Evolutionary conservation across 2,329 filamentous ascomycete species (phyloP), one percentile per base, ranked within the genome.

Genomic region (Talaromyces sp.): DNA sequence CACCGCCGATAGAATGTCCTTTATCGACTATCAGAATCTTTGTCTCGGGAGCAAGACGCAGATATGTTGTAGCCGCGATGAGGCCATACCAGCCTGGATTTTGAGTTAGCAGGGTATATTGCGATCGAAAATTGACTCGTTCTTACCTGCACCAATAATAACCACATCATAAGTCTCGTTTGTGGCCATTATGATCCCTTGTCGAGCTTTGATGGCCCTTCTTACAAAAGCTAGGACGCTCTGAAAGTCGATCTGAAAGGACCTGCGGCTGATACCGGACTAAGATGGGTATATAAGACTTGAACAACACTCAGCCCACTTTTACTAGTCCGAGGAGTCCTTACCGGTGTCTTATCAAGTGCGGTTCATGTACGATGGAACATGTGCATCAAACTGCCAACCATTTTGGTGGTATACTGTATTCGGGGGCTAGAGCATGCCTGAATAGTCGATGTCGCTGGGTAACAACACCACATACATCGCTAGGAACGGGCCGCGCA

Each of bases 11-110:
- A 3, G 54, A 58, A n/a, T 15, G n/a, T 2, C 54, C 22, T 22
- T 58, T 58, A 31, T 58, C 54, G 15, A 58, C 54, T 15, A 58
- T 58, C n/a, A 58, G 11, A 10, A 58, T 22, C n/a, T 41, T 58
- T 11, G 22, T 41, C 11, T 58, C 35, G 9, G 54, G 54, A 27
- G 33, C 54, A 6, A 58, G 54, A 15, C 22, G 54, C n/a, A 58
- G 37, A 11, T 58, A 58, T 41, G 54, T 58, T 41, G 54, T 27
- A 9, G 54, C 54, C 10, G 54, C 54, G 54, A 58, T 58, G 33
- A 41, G 54, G 2, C 54, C 54, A 11, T 58, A 58, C 54, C 54
- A 58, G 25, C 54, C 35, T 58, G 15, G 10, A n/a, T 31, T 17
- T 19, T 58, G 22, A 25, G n/a, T 58, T 11, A 58, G 35, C 3